A percentile compares a stretch with the other conserved stretches of the same genome.
Evolutionary conservation across 1,284 basidiomycete species (phyloP).

Genomic region (Sphaerobolus stellatus): DNA sequence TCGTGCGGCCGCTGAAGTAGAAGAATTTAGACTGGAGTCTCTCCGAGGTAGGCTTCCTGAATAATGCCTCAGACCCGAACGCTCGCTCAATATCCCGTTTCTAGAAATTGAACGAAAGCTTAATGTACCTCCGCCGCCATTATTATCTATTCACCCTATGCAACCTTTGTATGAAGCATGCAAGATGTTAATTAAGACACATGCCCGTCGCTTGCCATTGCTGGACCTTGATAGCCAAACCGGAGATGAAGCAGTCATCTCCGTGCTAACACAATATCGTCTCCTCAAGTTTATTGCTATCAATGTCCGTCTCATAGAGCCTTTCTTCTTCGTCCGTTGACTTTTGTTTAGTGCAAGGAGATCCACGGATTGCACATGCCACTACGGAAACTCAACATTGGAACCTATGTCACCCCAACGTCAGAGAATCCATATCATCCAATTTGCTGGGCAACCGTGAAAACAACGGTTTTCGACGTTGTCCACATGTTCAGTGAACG

Average conservation of each 20-base stretch:
- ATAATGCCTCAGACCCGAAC: not conserved
- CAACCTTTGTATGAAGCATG: conserved; percentile 90
- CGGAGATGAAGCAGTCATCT: conserved; percentile 93
- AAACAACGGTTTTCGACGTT: conserved; percentile 95
- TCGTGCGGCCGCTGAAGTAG: conserved; percentile 86
- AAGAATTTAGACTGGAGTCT: conserved; percentile 88
- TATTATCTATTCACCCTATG: conserved; percentile 86
- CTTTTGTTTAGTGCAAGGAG: conserved; percentile 65
- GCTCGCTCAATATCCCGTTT: conserved; percentile 18
- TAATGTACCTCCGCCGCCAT: conserved; percentile 89
- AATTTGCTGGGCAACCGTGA: conserved; percentile 88
- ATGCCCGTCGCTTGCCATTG: conserved; percentile 91
- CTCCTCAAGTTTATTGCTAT: conserved; percentile 98
- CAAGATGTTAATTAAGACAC: conserved; percentile 89
- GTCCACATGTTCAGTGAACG: conserved; percentile 98
- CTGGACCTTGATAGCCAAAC: conserved; percentile 94
- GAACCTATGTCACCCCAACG: conserved; percentile 73
- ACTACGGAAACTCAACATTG: conserved; percentile 87
- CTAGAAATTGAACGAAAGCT: conserved; percentile 93
- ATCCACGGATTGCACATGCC: conserved; percentile 75
- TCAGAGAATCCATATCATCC: conserved; percentile 76
- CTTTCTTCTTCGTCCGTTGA: conserved; percentile 11
- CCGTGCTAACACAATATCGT: conserved; percentile 95
- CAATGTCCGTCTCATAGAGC: conserved; percentile 64
- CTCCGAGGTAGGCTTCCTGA: conserved; percentile 65